A percentile compares a stretch with the other conserved stretches of the same genome.
Conservation (phyloP, 805 yeast species). For the Ogataea naganishii region DNA sequence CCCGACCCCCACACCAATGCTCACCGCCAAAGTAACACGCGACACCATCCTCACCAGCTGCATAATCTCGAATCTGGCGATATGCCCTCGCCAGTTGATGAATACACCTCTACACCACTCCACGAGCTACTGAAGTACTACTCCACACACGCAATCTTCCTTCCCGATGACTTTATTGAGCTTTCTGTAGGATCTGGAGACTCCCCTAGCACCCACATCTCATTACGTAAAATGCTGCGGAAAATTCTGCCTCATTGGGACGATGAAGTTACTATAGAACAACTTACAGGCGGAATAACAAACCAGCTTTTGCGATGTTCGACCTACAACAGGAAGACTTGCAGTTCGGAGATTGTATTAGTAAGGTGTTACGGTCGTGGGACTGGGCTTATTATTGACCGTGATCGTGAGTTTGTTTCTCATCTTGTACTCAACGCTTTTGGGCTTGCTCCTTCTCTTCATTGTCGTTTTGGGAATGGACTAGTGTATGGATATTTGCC, state of each 20-base stretch:
- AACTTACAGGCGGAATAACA: conserved; percentile 56
- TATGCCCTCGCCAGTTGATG: too few species aligned
- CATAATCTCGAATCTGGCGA: too few species aligned
- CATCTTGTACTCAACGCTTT: conserved; percentile 54
- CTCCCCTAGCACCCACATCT: too few species aligned
- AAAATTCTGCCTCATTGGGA: conserved; percentile 35
- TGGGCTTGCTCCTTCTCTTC: conserved; percentile 58
- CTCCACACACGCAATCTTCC: conserved; percentile 39
- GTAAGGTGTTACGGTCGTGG: conserved; percentile 72
- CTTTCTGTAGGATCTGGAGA: too few species aligned
- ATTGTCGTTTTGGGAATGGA: conserved; percentile 65
- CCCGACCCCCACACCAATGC: too few species aligned
- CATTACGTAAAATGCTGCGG: conserved; percentile 29
- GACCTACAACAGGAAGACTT: conserved; percentile 10
- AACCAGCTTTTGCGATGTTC: conserved; percentile 47
- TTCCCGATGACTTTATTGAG: conserved; percentile 35
- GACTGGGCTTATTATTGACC: conserved; percentile 60
- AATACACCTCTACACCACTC: too few species aligned
- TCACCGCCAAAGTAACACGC: too few species aligned
- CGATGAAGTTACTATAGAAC: conserved; percentile 27
- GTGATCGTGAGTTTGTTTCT: conserved; percentile 66
- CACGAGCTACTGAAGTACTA: conserved; percentile 18
- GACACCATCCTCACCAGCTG: too few species aligned
- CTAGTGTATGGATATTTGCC: conserved; percentile 60
- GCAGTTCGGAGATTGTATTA: conserved; percentile 31